These are phyloP conservation scores for Aspergillus brunneoviolaceus DNA, from an alignment of 2,329 filamentous ascomycete genomes.

Conservation along the genomic window DNA sequence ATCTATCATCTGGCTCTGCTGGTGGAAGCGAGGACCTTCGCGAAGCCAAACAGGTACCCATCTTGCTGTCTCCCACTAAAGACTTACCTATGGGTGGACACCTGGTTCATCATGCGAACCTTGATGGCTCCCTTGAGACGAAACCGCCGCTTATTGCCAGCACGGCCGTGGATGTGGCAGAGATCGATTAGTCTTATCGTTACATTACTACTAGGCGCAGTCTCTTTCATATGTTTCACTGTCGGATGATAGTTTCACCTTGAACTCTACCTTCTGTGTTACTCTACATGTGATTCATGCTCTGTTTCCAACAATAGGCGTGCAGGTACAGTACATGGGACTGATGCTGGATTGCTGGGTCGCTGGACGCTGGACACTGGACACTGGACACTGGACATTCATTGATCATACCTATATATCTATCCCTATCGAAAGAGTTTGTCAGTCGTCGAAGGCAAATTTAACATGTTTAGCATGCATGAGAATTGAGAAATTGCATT, in stretches of 20 bases:
- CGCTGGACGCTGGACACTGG: background rate
- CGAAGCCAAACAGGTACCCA: conserved; percentile 18
- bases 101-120: conserved; percentile 12
- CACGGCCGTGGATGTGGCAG: conserved; percentile 11
- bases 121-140: conserved; percentile 23
- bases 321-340: background rate
- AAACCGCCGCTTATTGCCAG: conserved; percentile 9
- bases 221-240: background rate
- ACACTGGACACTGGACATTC: background rate
- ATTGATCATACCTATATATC: background rate
- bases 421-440: background rate
- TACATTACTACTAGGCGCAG: conserved; percentile 3
- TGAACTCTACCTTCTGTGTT: background rate
- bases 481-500: background rate
- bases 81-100: conserved; percentile 19
- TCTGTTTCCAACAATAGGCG: background rate
- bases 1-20: conserved; percentile 21
- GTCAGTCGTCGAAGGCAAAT: background rate
- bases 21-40: conserved; percentile 16
- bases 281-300: background rate
- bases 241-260: background rate
- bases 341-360: background rate
- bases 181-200: conserved; percentile 20
- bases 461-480: background rate
- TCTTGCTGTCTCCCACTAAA: conserved; percentile 20